Percentiles rank a stretch among this genome's conserved stretches.
These are phyloP conservation scores for Saturnispora sanitii DNA, from an alignment of 805 yeast genomes.

Conservation along the genomic window DNA sequence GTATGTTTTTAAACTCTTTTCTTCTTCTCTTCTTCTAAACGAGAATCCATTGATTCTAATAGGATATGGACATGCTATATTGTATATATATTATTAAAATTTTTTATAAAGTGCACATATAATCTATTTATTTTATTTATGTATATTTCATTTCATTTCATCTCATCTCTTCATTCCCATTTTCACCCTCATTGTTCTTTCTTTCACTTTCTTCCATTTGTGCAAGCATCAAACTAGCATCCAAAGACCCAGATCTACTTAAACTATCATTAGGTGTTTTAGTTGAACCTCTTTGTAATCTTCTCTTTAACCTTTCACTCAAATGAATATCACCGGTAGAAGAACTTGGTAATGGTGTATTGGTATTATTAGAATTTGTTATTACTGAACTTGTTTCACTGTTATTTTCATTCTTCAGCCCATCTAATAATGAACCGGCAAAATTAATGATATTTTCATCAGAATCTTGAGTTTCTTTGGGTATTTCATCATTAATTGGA, in stretches of 20 bases:
- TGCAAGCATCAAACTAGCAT: neutral
- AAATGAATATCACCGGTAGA: constrained; percentile 12
- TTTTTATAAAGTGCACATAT: too few species aligned
- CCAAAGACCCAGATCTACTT: constrained; percentile 19
- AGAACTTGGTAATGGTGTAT: too few species aligned
- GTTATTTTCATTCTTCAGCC: constrained; percentile 6
- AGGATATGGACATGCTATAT: too few species aligned
- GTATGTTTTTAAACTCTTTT: too few species aligned
- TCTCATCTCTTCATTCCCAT: too few species aligned
- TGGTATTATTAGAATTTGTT: too few species aligned
- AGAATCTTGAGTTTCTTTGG: neutral
- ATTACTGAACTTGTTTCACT: neutral
- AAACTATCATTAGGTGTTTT: neutral
- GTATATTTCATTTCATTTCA: too few species aligned
- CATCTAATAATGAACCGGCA: constrained; percentile 1
- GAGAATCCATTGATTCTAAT: too few species aligned
- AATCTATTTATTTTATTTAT: too few species aligned
- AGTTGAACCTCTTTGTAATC: constrained; percentile 18
- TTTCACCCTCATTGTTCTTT: neutral
- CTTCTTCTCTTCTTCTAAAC: too few species aligned
- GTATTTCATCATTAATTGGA: neutral
- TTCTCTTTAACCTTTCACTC: constrained; percentile 24
- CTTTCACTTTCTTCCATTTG: too few species aligned
- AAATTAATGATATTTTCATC: constrained; percentile 15
- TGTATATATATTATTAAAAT: too few species aligned